These are phyloP conservation scores for Penicillium hesseltinei DNA, from an alignment of 2,329 filamentous ascomycete genomes.

Conservation along the genomic window DNA sequence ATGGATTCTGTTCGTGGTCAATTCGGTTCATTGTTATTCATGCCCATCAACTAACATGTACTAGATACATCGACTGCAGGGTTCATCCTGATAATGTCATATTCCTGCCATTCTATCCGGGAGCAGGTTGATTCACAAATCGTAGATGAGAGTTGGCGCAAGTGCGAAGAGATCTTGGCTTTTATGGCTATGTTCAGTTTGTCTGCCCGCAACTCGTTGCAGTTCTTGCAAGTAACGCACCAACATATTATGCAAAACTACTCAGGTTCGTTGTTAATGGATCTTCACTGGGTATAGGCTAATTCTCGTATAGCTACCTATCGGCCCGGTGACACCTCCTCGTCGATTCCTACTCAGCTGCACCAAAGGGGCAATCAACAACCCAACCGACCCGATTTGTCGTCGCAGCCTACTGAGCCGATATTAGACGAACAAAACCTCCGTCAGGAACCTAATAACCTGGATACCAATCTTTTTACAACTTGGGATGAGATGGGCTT, in stretches of 20 bases:
- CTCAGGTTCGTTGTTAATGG: conserved; percentile 7
- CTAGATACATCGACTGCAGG: conserved; percentile 33
- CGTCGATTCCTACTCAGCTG: conserved; percentile 2
- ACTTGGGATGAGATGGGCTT: conserved; percentile 22
- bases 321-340: conserved; percentile 4
- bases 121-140: conserved; percentile 17
- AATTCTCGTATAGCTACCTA: conserved; percentile 4
- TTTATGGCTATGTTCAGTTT: conserved; percentile 30
- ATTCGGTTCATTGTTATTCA: neutral
- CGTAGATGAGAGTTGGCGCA: conserved; percentile 27
- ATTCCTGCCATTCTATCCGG: conserved; percentile 23
- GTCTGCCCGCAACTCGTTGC: conserved; percentile 31
- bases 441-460: conserved; percentile 1
- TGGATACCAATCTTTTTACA: conserved; percentile 16
- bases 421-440: neutral
- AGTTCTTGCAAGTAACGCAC: conserved; percentile 28
- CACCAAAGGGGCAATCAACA: conserved; percentile 7
- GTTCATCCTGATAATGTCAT: conserved; percentile 34
- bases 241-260: conserved; percentile 23
- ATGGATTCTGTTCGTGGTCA: conserved; percentile 37
- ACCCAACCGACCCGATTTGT: neutral
- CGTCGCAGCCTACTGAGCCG: neutral
- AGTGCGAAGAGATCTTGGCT: conserved; percentile 28
- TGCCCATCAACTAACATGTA: neutral
- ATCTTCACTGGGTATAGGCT: neutral